These are phyloP conservation scores for Paspalum vaginatum DNA, from an alignment of 176 grass and related monocot genomes.

Conservation along the genomic window DNA sequence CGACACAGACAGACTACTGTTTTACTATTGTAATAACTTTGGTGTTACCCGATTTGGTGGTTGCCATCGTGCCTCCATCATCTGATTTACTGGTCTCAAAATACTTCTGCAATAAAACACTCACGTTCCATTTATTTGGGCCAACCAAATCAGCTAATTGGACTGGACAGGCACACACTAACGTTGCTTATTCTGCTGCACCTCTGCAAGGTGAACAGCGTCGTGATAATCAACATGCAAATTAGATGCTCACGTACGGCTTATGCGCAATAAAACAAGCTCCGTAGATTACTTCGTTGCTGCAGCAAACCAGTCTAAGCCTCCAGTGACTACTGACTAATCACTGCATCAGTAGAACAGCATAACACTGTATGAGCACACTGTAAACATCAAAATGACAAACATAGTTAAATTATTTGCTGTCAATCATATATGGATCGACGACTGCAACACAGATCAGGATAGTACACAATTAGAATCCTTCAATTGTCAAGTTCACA, in stretches of 20 bases:
- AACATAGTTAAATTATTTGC: conserved; percentile 29
- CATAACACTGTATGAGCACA: background rate
- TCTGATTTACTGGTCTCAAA: background rate
- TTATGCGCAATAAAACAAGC: background rate
- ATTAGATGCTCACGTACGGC: background rate
- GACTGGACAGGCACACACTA: too few species aligned
- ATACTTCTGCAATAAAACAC: too few species aligned
- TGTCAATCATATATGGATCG: conserved; percentile 24
- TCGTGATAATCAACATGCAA: too few species aligned
- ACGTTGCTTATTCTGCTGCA: too few species aligned
- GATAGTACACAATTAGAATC: background rate
- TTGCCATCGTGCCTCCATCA: too few species aligned
- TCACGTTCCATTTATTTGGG: too few species aligned
- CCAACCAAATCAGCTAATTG: too few species aligned
- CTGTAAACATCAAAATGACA: background rate
- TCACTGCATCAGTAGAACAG: background rate
- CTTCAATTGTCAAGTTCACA: too few species aligned
- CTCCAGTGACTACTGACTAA: background rate
- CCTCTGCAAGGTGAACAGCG: too few species aligned
- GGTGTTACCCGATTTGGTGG: background rate
- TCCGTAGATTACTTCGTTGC: background rate
- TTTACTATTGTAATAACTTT: background rate
- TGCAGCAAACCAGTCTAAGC: background rate
- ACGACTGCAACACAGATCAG: conserved; percentile 37
- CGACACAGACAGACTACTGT: background rate